Evolutionary conservation across 352 stramenopile species (phyloP).

Genomic region (Globisporangium spinosum): DNA sequence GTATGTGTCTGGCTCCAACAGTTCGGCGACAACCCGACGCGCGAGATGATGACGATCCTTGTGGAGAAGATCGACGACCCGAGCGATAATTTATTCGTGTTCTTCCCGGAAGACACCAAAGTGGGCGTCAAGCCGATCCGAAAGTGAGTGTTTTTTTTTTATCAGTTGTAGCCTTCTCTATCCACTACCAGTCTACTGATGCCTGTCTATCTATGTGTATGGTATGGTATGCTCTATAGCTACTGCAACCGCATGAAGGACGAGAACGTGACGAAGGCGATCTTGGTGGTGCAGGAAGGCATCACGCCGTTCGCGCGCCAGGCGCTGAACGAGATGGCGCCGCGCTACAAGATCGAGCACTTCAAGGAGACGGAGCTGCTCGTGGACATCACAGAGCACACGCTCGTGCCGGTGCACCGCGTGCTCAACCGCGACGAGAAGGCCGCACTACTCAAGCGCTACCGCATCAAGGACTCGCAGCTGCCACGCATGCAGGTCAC

Average conservation of each 20-base stretch:
- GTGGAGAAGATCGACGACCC: conserved; percentile 92
- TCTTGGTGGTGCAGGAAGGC: conserved; percentile 95
- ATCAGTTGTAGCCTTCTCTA: not conserved
- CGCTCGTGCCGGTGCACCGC: conserved; percentile 97
- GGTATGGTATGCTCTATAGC: conserved; percentile 11
- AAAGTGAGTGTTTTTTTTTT: conserved; percentile 54
- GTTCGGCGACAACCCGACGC: conserved; percentile 91
- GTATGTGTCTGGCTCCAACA: conserved; percentile 13
- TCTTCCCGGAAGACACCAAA: conserved; percentile 99
- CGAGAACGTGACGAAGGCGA: conserved; percentile 95
- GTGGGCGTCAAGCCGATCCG: conserved; percentile 97
- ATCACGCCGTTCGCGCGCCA: conserved; percentile 98
- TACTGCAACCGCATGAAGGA: conserved; percentile 97
- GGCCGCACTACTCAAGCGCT: conserved; percentile 96
- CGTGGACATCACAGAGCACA: conserved; percentile 99
- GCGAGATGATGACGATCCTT: conserved; percentile 96
- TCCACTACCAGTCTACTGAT: not conserved
- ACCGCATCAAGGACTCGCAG: conserved; percentile 99
- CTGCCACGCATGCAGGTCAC: conserved; percentile 98
- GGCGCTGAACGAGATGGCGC: conserved; percentile 93
- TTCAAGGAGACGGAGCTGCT: conserved; percentile 99
- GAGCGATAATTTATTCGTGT: conserved; percentile 97
- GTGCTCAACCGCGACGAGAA: conserved; percentile 97
- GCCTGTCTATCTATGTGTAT: not conserved
- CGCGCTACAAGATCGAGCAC: conserved; percentile 92